Evolutionary conservation across 2,329 filamentous ascomycete genomes (phyloP).

Genomic region (Malbranchea zuffiana): DNA sequence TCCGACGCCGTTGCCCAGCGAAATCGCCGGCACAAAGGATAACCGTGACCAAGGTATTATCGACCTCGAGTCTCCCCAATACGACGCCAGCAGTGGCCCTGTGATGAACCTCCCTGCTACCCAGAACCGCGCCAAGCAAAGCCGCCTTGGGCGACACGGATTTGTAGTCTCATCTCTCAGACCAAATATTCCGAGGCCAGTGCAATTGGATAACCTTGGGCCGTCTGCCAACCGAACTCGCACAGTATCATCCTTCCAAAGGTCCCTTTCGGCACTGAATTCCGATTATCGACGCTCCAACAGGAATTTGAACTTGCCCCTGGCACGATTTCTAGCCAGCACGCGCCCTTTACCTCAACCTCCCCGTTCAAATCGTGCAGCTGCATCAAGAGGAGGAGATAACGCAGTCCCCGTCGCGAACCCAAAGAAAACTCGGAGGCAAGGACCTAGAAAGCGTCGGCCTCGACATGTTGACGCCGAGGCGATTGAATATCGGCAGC

Average conservation of each 20-base stretch:
- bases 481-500: conserved; percentile 36
- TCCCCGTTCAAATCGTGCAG: too few relatives aligned
- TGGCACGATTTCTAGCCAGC: conserved; percentile 29
- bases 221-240: conserved; percentile 10
- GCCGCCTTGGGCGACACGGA: conserved; percentile 27
- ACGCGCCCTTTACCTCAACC: neutral
- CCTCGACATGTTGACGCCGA: conserved; percentile 40
- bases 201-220: conserved; percentile 23
- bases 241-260: conserved; percentile 22
- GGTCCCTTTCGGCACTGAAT: conserved; percentile 26
- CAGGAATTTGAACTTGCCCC: conserved; percentile 19
- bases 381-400: neutral
- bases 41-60: neutral
- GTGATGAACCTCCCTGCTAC: neutral
- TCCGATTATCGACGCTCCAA: conserved; percentile 20
- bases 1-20: too few relatives aligned
- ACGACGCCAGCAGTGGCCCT: too few relatives aligned
- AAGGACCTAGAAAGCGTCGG: conserved; percentile 28
- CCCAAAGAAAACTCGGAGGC: neutral
- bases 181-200: conserved; percentile 27
- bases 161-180: conserved; percentile 28
- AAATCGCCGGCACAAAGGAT: too few relatives aligned
- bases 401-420: conserved; percentile 12
- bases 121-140: conserved; percentile 2
- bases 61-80: neutral